Conservation (phyloP, 2,329 filamentous ascomycete species). For the Alternaria triticina region DNA sequence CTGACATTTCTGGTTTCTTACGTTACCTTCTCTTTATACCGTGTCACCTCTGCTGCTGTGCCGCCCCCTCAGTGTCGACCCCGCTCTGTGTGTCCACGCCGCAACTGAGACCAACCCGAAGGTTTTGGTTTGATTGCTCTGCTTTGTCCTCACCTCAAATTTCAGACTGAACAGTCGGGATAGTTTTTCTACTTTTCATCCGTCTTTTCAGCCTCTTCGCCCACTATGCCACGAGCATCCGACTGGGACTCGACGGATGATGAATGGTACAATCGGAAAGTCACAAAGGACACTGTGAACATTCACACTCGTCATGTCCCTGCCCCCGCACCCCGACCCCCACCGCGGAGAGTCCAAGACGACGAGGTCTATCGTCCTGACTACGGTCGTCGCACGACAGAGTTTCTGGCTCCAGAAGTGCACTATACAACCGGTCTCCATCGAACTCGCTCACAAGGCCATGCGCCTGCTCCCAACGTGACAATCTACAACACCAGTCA, state of each 20-base stretch:
- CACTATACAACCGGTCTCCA: slow-evolving; percentile 46
- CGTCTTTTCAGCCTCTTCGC: neutral
- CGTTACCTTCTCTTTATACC: slow-evolving; percentile 23
- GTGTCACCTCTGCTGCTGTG: slow-evolving; percentile 33
- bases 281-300: slow-evolving; percentile 18
- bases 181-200: neutral
- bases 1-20: slow-evolving; percentile 16
- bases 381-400: slow-evolving; percentile 34
- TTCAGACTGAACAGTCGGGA: neutral
- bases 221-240: slow-evolving; percentile 32
- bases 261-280: slow-evolving; percentile 31
- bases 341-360: slow-evolving; percentile 22
- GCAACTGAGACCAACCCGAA: slow-evolving; percentile 16
- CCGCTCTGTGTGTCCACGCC: slow-evolving; percentile 23
- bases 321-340: slow-evolving; percentile 13
- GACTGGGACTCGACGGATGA: slow-evolving; percentile 40
- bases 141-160: neutral
- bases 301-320: slow-evolving; percentile 44
- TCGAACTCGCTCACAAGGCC: slow-evolving; percentile 54
- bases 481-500: slow-evolving; percentile 56
- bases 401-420: slow-evolving; percentile 39
- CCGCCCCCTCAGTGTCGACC: slow-evolving; percentile 22
- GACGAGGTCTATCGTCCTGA: slow-evolving; percentile 24
- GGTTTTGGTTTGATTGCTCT: slow-evolving; percentile 18
- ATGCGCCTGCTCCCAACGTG: slow-evolving; percentile 52